A percentile compares a stretch with the other conserved stretches of the same genome.
phyloP scores from a whole-genome alignment of 495 filamentous ascomycete genomes.

The Aspergillus biplanus region DNA sequence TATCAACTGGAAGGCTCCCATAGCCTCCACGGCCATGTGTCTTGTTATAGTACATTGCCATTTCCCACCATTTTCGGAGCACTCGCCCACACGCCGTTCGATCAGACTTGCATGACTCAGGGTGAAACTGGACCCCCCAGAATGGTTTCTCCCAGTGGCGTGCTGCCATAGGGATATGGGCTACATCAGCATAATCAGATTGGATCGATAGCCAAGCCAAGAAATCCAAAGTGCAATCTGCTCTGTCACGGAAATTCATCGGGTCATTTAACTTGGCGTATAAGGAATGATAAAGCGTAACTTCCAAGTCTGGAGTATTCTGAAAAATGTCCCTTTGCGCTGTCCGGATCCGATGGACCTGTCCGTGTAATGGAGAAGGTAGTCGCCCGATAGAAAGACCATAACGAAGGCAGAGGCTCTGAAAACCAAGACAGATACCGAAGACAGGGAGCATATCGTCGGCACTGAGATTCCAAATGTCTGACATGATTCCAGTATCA shows the following conservation, averaged over 20 bases:
- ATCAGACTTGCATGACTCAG: constrained; percentile 86
- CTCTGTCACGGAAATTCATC: background rate
- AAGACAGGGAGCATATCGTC: constrained; percentile 70
- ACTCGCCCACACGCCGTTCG: constrained; percentile 65
- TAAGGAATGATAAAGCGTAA: constrained; percentile 88
- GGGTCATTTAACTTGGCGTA: constrained; percentile 57
- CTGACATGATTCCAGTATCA: constrained; percentile 80
- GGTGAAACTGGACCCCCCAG: constrained; percentile 93
- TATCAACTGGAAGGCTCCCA: constrained; percentile 28
- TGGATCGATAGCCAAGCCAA: constrained; percentile 44
- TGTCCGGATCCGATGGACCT: constrained; percentile 67
- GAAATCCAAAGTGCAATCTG: constrained; percentile 32
- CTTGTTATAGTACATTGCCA: constrained; percentile 43
- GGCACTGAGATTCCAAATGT: constrained; percentile 70
- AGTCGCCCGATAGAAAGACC: constrained; percentile 68
- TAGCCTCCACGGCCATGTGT: constrained; percentile 35
- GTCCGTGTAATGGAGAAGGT: constrained; percentile 75
- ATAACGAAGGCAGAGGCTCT: constrained; percentile 72
- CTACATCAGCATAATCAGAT: constrained; percentile 3
- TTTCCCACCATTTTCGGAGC: constrained; percentile 76
- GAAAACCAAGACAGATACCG: constrained; percentile 92
- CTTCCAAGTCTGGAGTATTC: constrained; percentile 59
- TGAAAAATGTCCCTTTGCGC: constrained; percentile 53
- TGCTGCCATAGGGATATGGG: constrained; percentile 74
- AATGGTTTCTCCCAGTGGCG: constrained; percentile 74